Conservation (phyloP, 164 flowering plant species). For the Amborella trichopoda region DNA sequence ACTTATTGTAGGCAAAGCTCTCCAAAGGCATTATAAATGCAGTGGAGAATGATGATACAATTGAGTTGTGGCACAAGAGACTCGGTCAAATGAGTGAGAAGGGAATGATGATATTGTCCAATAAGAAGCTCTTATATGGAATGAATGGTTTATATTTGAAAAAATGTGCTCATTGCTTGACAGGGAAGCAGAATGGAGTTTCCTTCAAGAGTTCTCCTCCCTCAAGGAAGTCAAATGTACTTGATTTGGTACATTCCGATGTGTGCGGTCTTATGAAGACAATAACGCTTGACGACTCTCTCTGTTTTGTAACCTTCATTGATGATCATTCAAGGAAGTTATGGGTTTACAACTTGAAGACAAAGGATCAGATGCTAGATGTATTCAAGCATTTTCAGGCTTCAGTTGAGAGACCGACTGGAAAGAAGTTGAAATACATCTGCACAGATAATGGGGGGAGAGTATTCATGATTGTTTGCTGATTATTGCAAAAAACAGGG, state of each 20-base stretch:
- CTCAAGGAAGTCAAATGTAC: background rate
- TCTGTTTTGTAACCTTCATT: background rate
- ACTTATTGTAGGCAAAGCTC: background rate
- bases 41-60: background rate
- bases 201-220: background rate
- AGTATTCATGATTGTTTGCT: too few species aligned
- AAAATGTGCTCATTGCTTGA: background rate
- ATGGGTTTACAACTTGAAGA: background rate
- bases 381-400: background rate
- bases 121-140: background rate
- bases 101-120: too few species aligned
- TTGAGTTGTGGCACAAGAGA: too few species aligned
- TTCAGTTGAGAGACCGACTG: background rate
- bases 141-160: background rate
- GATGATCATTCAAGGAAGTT: background rate
- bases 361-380: too few species aligned
- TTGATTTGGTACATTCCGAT: background rate
- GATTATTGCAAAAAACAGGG: background rate
- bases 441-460: background rate
- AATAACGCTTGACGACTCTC: background rate
- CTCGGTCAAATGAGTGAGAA: too few species aligned
- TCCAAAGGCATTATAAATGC: background rate
- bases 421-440: background rate
- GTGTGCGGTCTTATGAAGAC: conserved; percentile 1
- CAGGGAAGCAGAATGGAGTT: background rate